Evolutionary conservation across 352 stramenopile genomes (phyloP).

Genomic region (Proteromonas lacertae): DNA sequence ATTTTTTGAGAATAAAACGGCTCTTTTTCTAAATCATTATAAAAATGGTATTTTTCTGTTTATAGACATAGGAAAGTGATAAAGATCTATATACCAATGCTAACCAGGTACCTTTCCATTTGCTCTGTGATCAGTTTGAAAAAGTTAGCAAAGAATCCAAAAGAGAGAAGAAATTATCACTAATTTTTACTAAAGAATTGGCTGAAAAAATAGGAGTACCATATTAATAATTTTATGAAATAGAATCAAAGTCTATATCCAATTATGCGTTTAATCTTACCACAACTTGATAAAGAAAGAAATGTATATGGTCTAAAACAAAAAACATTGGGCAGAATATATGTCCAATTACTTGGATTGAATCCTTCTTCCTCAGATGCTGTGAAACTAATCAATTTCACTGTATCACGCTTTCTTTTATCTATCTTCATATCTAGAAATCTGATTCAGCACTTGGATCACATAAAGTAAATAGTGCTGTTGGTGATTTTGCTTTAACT

Average conservation of each 20-base stretch:
- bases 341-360: background rate
- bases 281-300: background rate
- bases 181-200: constrained; percentile 1
- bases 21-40: no score
- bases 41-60: no score
- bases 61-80: no score
- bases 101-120: background rate
- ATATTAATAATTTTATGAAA: no score
- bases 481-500: background rate
- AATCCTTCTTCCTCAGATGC: background rate
- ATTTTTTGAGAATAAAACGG: no score
- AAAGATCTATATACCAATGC: no score
- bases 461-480: background rate
- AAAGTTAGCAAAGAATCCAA: background rate
- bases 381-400: no score
- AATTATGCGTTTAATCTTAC: background rate
- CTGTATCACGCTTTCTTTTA: no score
- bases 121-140: background rate
- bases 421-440: no score
- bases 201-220: background rate
- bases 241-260: background rate
- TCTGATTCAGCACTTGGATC: background rate
- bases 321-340: background rate
- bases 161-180: background rate
- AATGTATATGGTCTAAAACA: constrained; percentile 1